Evolutionary conservation across 2,329 filamentous ascomycete species (phyloP).

Genomic region (Colletotrichum eremochloae): DNA sequence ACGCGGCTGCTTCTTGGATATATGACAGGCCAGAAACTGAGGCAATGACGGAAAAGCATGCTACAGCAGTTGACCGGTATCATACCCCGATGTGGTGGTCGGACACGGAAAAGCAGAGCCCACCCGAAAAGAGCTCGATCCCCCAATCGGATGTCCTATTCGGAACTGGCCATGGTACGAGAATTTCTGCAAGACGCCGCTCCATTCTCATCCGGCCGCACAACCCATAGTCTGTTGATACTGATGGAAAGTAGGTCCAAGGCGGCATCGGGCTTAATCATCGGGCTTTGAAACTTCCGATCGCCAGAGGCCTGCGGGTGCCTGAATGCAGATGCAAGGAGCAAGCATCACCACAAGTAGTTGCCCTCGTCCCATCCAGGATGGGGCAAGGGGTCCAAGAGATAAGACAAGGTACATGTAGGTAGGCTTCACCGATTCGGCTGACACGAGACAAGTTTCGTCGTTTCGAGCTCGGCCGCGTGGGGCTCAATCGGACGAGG

Average conservation of each 20-base stretch:
- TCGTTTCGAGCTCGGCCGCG: slow-evolving; percentile 34
- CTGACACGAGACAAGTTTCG: slow-evolving; percentile 36
- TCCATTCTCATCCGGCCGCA: slow-evolving; percentile 37
- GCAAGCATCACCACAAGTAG: neutral
- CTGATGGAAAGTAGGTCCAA: slow-evolving; percentile 27
- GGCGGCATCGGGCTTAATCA: slow-evolving; percentile 36
- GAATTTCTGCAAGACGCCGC: slow-evolving; percentile 23
- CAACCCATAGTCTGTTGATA: slow-evolving; percentile 23
- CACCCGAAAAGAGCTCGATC: slow-evolving; percentile 30
- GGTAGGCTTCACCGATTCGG: slow-evolving; percentile 23
- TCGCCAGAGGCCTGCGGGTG: neutral
- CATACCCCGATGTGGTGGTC: slow-evolving; percentile 22
- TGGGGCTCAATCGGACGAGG: slow-evolving; percentile 37
- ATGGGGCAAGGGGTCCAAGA: neutral
- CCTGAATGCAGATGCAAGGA: neutral
- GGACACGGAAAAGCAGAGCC: slow-evolving; percentile 28
- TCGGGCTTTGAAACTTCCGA: slow-evolving; percentile 35
- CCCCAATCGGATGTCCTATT: slow-evolving; percentile 34
- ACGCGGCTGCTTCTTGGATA: slow-evolving; percentile 33
- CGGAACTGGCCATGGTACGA: slow-evolving; percentile 13
- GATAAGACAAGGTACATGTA: neutral
- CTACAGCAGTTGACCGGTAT: slow-evolving; percentile 29
- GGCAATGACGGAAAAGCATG: slow-evolving; percentile 7
- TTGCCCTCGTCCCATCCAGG: neutral
- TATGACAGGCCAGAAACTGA: slow-evolving; percentile 27